Evolutionary conservation across 2,329 filamentous ascomycete species (phyloP).

Genomic region (Neobulgaria alba): DNA sequence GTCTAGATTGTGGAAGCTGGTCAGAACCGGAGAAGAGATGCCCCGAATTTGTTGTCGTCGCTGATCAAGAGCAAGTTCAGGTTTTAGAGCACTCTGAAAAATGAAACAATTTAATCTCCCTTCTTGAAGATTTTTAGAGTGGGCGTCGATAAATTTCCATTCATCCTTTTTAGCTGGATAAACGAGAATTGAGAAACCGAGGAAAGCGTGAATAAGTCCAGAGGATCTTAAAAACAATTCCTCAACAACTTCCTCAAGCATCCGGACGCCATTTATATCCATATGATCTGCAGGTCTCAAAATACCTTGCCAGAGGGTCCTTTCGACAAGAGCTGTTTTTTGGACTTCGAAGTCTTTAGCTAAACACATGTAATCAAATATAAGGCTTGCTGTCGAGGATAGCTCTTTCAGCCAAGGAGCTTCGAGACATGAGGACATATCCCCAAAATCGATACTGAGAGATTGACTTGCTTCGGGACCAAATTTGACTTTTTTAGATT

Average conservation of each 20-base stretch:
- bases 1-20: constrained; percentile 11
- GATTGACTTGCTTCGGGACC: constrained; percentile 10
- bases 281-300: constrained; percentile 6
- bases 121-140: constrained; percentile 1
- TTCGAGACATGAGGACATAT: constrained; percentile 4
- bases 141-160: constrained; percentile 24
- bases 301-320: constrained; percentile 11
- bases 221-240: constrained; percentile 14
- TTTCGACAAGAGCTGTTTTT: constrained; percentile 3
- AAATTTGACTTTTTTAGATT: constrained; percentile 19
- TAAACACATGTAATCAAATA: constrained; percentile 20
- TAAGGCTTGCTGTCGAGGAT: constrained; percentile 6
- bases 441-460: constrained; percentile 16
- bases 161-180: constrained; percentile 22
- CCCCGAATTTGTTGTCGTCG: too few relatives aligned
- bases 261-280: constrained; percentile 6
- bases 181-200: constrained; percentile 18
- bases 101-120: constrained; percentile 20
- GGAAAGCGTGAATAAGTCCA: constrained; percentile 16
- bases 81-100: constrained; percentile 14
- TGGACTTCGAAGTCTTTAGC: constrained; percentile 20
- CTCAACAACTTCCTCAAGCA: constrained; percentile 13
- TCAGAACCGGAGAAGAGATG: too few relatives aligned
- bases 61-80: too few relatives aligned
- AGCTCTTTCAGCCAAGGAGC: constrained; percentile 13